Percentiles rank a stretch among this genome's conserved stretches.
Evolutionary conservation across 2,329 filamentous ascomycete species (phyloP).

Genomic region (Fusarium humuli): DNA sequence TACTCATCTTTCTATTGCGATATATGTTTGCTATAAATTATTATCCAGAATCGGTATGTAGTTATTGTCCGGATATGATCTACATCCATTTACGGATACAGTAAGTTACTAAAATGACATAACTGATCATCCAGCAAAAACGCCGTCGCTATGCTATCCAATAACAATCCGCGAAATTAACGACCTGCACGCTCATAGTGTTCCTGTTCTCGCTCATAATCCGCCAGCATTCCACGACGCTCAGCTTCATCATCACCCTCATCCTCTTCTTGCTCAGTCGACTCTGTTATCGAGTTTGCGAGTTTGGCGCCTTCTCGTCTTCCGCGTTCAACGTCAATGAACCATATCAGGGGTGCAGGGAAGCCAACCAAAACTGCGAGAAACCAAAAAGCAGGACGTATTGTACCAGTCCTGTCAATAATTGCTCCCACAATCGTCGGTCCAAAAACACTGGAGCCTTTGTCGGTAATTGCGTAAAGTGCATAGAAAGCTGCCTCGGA

Average conservation of each 20-base stretch:
- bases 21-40: background rate
- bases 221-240: constrained; percentile 46
- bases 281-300: constrained; percentile 69
- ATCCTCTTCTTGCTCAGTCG: constrained; percentile 51
- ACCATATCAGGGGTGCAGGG: constrained; percentile 84
- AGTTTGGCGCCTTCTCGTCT: constrained; percentile 75
- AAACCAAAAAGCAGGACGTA: constrained; percentile 92
- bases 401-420: constrained; percentile 84
- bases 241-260: constrained; percentile 41
- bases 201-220: constrained; percentile 45
- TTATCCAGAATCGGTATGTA: background rate
- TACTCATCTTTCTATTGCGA: background rate
- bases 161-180: constrained; percentile 7
- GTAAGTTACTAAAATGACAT: background rate
- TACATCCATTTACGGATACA: background rate
- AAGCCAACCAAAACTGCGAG: constrained; percentile 85
- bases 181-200: constrained; percentile 17
- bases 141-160: constrained; percentile 44
- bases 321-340: constrained; percentile 85
- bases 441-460: constrained; percentile 92
- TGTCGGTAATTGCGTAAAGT: constrained; percentile 96
- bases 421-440: constrained; percentile 94
- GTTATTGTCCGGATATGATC: constrained; percentile 11
- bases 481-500: constrained; percentile 97
- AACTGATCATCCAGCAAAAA: constrained; percentile 24